Conservation (phyloP, 2,329 filamentous ascomycete species). For the Colletotrichum orchidophilum region DNA sequence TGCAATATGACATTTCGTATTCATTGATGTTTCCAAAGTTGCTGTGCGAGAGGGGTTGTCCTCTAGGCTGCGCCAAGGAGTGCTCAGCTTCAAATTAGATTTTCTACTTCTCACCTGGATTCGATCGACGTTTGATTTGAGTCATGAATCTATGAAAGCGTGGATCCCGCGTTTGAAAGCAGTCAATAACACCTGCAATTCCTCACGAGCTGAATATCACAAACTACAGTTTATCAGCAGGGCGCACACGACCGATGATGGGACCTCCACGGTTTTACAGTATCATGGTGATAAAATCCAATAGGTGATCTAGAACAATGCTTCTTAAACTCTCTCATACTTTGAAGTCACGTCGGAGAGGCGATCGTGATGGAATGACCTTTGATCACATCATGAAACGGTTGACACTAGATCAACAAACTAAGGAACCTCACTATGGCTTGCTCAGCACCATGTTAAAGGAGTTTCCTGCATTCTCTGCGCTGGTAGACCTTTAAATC, state of each 20-base stretch:
- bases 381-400: constrained; percentile 23
- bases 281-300: background rate
- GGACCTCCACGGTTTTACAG: background rate
- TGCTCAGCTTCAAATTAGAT: no score
- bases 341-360: constrained; percentile 6
- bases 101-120: no score
- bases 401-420: background rate
- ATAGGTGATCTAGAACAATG: background rate
- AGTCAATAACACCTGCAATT: background rate
- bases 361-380: background rate
- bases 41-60: background rate
- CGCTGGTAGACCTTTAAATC: background rate
- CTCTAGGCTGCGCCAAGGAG: no score
- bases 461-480: background rate
- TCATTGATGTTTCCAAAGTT: background rate
- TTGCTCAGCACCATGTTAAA: background rate
- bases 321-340: background rate
- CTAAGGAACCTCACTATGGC: background rate
- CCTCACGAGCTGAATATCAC: background rate
- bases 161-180: background rate
- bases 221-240: background rate
- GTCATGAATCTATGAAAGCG: background rate
- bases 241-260: background rate
- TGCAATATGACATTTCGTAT: background rate
- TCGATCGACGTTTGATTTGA: no score